Percentiles rank a stretch among this genome's conserved stretches.
phyloP scores from a whole-genome alignment of 208 protist genomes.

The Acanthamoeba healyi region DNA sequence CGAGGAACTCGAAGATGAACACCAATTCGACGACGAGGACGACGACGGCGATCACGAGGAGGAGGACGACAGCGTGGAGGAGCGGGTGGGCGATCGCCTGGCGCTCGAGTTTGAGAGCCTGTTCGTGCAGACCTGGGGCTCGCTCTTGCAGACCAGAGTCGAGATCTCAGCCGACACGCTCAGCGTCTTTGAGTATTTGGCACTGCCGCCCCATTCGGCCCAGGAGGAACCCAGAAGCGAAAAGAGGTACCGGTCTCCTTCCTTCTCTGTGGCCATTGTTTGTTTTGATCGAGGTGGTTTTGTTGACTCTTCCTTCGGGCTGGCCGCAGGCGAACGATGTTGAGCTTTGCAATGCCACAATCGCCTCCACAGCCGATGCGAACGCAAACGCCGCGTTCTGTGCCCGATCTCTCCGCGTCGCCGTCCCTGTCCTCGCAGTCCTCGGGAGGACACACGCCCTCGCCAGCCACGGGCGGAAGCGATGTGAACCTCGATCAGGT shows the following conservation, averaged over 20 bases:
- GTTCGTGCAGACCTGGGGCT: conserved; percentile 13
- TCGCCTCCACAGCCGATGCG: background rate
- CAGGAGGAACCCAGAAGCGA: background rate
- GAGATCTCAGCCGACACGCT: conserved; percentile 21
- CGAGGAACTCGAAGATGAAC: background rate
- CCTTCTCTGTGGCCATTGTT: background rate
- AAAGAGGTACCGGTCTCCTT: background rate
- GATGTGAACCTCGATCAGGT: background rate
- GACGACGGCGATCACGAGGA: background rate
- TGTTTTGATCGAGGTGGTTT: background rate
- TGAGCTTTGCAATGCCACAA: background rate
- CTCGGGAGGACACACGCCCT: background rate
- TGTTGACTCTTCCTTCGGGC: background rate
- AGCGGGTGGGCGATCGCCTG: conserved; percentile 47
- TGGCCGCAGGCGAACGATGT: background rate
- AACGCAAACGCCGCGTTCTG: background rate
- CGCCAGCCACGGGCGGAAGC: background rate
- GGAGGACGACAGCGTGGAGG: background rate
- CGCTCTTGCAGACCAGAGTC: background rate
- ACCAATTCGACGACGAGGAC: background rate
- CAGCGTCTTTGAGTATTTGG: conserved; percentile 7
- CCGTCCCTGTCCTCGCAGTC: background rate
- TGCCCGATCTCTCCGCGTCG: background rate
- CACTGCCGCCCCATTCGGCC: background rate
- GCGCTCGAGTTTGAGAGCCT: conserved; percentile 35